These are phyloP conservation scores for Globisporangium cystogenes DNA, from an alignment of 352 stramenopile genomes.

Conservation along the genomic window DNA sequence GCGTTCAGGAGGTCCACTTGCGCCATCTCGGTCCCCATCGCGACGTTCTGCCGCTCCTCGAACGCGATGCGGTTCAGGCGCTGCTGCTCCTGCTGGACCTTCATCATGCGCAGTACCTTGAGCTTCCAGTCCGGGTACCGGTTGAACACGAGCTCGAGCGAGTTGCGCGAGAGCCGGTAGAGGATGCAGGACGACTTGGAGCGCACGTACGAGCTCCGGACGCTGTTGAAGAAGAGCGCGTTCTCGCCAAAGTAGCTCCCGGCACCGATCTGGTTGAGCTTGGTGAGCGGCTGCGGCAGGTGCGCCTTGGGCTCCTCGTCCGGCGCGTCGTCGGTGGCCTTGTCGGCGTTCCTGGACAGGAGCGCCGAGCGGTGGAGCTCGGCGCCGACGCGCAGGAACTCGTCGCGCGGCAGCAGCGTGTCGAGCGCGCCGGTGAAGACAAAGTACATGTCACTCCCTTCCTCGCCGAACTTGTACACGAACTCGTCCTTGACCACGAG, in stretches of 20 bases:
- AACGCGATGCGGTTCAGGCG: conserved; percentile 35
- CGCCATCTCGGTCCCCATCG: conserved; percentile 21
- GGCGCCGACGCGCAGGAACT: conserved; percentile 21
- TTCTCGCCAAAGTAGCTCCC: conserved; percentile 72
- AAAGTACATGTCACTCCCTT: conserved; percentile 74
- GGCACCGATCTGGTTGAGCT: conserved; percentile 42
- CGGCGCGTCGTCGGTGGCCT: not conserved
- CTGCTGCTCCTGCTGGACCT: conserved; percentile 46
- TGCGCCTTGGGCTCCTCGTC: not conserved
- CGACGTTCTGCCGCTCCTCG: conserved; percentile 34
- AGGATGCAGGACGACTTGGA: conserved; percentile 65
- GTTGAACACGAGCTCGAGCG: conserved; percentile 64
- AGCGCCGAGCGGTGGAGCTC: conserved; percentile 16
- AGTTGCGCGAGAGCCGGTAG: conserved; percentile 60
- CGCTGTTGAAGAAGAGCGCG: conserved; percentile 54
- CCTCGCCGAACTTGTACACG: conserved; percentile 54
- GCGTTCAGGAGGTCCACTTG: conserved; percentile 28
- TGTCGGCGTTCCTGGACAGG: not conserved
- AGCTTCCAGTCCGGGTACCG: conserved; percentile 66
- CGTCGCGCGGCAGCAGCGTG: conserved; percentile 34
- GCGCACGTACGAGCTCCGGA: conserved; percentile 46
- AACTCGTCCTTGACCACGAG: conserved; percentile 57
- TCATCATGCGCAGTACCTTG: conserved; percentile 61
- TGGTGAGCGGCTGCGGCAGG: conserved; percentile 20
- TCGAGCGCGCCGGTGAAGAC: conserved; percentile 59